phyloP scores from a whole-genome alignment of 1,284 basidiomycete species.

The Leccinum subfulvum region DNA sequence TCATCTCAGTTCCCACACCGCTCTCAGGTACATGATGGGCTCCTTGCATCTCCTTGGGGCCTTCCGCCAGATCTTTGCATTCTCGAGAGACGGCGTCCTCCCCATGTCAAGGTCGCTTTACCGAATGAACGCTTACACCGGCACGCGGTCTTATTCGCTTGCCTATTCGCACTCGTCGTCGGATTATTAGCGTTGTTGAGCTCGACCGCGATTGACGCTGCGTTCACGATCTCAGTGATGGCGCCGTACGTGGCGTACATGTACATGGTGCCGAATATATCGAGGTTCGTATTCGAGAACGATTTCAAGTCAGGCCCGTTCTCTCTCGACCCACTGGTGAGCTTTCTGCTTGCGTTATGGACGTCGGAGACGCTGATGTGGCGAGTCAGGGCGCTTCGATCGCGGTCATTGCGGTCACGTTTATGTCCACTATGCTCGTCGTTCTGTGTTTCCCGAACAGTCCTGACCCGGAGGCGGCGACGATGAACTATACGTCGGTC shows the following conservation, averaged over 20 bases:
- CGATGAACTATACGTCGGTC: neutral
- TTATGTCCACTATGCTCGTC: neutral
- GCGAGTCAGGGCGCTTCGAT: neutral
- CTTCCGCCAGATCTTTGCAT: neutral
- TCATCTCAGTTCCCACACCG: neutral
- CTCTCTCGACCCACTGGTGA: neutral
- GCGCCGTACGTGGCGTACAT: neutral
- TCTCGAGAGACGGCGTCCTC: neutral
- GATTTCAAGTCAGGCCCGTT: neutral
- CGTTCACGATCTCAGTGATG: neutral
- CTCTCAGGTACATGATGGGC: conserved; percentile 1
- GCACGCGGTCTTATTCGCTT: neutral
- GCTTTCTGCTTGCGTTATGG: neutral
- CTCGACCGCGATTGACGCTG: neutral
- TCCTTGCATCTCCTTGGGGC: neutral
- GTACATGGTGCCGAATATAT: neutral
- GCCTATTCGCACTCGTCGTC: neutral
- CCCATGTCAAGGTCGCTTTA: neutral
- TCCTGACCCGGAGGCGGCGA: neutral
- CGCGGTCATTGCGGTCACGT: neutral
- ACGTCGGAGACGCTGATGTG: neutral
- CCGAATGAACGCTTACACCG: neutral
- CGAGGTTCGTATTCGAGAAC: neutral
- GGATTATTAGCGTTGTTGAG: neutral
- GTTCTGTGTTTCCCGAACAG: neutral